phyloP scores from a whole-genome alignment of 805 yeast genomes.

The Ogataea sp. region DNA sequence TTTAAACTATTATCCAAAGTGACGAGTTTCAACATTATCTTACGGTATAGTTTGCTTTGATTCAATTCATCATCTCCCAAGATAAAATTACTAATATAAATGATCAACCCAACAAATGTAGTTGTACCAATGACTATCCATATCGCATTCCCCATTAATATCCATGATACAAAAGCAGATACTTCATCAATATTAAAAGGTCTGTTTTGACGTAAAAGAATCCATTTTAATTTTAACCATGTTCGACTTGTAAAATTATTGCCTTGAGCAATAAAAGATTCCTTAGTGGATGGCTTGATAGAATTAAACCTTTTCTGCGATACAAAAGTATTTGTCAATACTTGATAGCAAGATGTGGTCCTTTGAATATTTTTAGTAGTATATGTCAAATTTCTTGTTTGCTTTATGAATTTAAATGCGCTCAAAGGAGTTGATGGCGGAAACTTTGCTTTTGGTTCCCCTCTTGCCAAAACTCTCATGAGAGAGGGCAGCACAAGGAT shows the following conservation, averaged over 20 bases:
- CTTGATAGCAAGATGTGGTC: background rate
- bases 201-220: conserved; percentile 37
- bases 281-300: background rate
- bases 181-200: conserved; percentile 43
- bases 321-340: background rate
- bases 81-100: conserved; percentile 34
- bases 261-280: background rate
- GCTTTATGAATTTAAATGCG: no score
- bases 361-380: background rate
- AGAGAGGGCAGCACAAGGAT: no score
- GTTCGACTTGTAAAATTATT: conserved; percentile 6
- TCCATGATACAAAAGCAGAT: conserved; percentile 49
- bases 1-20: conserved; percentile 24
- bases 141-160: conserved; percentile 46
- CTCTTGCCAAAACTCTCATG: no score
- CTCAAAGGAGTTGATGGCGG: no score
- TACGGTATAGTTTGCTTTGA: conserved; percentile 16
- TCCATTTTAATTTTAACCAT: conserved; percentile 30
- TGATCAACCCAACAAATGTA: conserved; percentile 39
- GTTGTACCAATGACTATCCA: conserved; percentile 53
- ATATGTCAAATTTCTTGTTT: no score
- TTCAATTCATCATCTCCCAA: conserved; percentile 18
- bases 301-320: background rate
- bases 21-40: conserved; percentile 19
- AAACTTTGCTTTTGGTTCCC: no score